Conservation (phyloP, 2,329 filamentous ascomycete genomes). For the Camillea tinctor region DNA sequence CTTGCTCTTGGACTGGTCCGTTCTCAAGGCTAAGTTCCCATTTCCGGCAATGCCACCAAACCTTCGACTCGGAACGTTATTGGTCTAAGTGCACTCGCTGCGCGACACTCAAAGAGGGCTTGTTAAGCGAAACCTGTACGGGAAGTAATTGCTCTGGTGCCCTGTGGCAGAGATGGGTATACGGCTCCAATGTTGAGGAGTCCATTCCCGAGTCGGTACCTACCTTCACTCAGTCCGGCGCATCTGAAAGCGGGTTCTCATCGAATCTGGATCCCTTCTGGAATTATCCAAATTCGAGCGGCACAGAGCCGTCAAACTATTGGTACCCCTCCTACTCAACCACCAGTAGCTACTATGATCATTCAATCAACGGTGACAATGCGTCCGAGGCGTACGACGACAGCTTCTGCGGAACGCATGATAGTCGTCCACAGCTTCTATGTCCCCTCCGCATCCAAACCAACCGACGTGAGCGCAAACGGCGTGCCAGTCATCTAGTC, state of each 20-base stretch:
- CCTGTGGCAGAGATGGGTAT: conserved; percentile 25
- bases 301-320: conserved; percentile 10
- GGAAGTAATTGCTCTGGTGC: conserved; percentile 15
- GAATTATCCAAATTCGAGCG: conserved; percentile 12
- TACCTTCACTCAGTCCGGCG: conserved; percentile 22
- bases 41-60: conserved; percentile 22
- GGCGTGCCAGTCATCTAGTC: conserved; percentile 1
- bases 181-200: conserved; percentile 16
- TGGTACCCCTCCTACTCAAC: conserved; percentile 6
- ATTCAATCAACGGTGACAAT: conserved; percentile 7
- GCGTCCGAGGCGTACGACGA: conserved; percentile 12
- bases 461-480: background rate
- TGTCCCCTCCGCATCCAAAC: background rate
- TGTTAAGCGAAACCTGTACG: conserved; percentile 9
- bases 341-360: conserved; percentile 9
- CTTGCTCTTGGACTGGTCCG: conserved; percentile 29
- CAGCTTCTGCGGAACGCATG: background rate
- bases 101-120: conserved; percentile 6
- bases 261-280: conserved; percentile 10
- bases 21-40: conserved; percentile 22
- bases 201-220: conserved; percentile 11
- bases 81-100: conserved; percentile 26
- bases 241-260: conserved; percentile 26
- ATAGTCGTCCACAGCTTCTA: background rate
- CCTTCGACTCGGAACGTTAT: conserved; percentile 17